Evolutionary conservation across 2,329 filamentous ascomycete genomes (phyloP).

Genomic region (Onygena corvina): DNA sequence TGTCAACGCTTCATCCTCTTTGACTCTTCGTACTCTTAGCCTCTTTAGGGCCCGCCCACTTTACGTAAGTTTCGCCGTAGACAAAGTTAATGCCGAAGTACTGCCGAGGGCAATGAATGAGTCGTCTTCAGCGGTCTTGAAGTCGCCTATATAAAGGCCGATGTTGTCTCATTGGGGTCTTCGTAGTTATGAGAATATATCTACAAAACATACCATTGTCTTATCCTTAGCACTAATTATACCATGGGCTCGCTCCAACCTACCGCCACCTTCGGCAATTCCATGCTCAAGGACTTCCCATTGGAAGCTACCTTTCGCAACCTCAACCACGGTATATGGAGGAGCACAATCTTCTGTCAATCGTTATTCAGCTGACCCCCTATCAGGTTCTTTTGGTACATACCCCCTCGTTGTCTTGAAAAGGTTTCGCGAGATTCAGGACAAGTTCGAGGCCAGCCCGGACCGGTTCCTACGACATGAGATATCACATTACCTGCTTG

Average conservation of each 20-base stretch:
- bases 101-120: neutral
- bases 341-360: neutral
- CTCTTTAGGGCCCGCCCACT: neutral
- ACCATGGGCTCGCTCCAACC: slow-evolving; percentile 4
- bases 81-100: neutral
- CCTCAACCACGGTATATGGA: slow-evolving; percentile 51
- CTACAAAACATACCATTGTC: no score
- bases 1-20: no score
- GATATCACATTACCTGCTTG: slow-evolving; percentile 51
- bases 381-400: slow-evolving; percentile 59
- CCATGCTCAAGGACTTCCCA: slow-evolving; percentile 54
- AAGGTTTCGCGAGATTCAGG: slow-evolving; percentile 53
- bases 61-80: neutral
- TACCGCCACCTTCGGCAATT: slow-evolving; percentile 39
- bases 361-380: neutral
- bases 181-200: no score
- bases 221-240: neutral
- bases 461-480: slow-evolving; percentile 66
- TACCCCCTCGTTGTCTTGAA: slow-evolving; percentile 52
- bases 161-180: no score
- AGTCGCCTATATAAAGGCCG: no score
- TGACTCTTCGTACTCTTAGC: neutral
- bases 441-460: slow-evolving; percentile 53
- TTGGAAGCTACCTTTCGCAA: slow-evolving; percentile 57
- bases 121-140: no score